Base-by-base conservation (phyloP, 2,329 filamentous ascomycete genomes). In the Colletotrichum chlorophyti region DNA sequence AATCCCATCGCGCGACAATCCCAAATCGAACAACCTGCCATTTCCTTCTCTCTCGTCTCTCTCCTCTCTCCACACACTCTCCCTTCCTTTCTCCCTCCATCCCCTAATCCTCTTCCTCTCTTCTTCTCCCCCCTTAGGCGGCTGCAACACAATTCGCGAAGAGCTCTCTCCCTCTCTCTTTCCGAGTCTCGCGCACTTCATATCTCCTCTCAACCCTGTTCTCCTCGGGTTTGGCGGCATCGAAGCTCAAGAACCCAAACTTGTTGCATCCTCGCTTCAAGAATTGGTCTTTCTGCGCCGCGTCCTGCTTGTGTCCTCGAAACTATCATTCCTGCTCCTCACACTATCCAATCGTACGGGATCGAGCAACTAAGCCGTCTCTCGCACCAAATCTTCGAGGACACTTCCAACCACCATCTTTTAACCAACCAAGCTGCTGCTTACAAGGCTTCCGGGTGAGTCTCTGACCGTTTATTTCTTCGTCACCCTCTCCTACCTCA, bases 21-120 rank as follows among this genome's bases (percentile, higher is more conserved):
- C 37, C 53, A 48, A 58, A 59, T 61, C 54, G 55, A n/a, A 48
- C 45, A 58, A 53, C 53, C 38, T 32, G 17, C 47, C 46, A 43
- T 47, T 41, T 21, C 43, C 34, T 46, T 45, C 17, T 10, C 35
- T 48, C 35, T 42, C 54, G 51, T 41, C 45, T 48, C 26, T 32
- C 29, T 23, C 29, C 12, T 32, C 12, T 24, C 26, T 11, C 31
- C 17, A 23, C 27, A 21, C 29, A 21, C 26, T 24, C 29, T 58
- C 29, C 21, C 23, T 19, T 53, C 40, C 38, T 23, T 41, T 29
- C 34, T 43, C 27, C 43, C 38, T 47, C 31, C 26, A 50, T 47
- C 58, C 48, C 42, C 35, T 60, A 54, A 53, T 38, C 35, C 47
- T 47, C 45, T 34, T 34, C 17, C 23, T 53, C 27, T 38, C 29